Conservation (phyloP, 2,329 filamentous ascomycete species). For the Botryotinia convoluta region DNA sequence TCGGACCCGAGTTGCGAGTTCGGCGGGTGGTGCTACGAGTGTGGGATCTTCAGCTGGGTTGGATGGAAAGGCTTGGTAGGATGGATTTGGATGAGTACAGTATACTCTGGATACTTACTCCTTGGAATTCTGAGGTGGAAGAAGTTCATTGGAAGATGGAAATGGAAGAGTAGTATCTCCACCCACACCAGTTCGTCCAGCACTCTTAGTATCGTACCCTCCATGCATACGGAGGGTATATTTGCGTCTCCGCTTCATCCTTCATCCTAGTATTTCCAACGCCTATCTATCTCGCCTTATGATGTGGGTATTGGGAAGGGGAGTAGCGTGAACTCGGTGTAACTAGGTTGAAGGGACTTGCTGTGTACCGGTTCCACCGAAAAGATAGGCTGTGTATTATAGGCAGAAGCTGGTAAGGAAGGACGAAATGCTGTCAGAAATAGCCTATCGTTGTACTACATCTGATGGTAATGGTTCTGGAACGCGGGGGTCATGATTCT, state of each 20-base stretch:
- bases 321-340: slow-evolving; percentile 2
- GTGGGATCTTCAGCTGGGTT: background rate
- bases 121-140: background rate
- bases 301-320: background rate
- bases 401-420: background rate
- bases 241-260: background rate
- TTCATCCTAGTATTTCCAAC: background rate
- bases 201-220: background rate
- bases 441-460: background rate
- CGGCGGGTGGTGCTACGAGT: background rate
- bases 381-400: background rate
- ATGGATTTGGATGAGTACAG: background rate
- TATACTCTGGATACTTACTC: background rate
- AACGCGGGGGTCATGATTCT: background rate
- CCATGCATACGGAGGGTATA: background rate
- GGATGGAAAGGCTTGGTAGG: background rate
- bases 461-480: background rate
- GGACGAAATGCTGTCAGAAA: background rate
- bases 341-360: background rate
- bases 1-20: slow-evolving; percentile 3
- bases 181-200: background rate
- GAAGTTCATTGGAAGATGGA: background rate
- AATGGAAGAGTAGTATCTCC: background rate
- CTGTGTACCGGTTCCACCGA: background rate
- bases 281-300: background rate